phyloP scores from a whole-genome alignment of 139 green algal species.

The Marvania coccoides region DNA sequence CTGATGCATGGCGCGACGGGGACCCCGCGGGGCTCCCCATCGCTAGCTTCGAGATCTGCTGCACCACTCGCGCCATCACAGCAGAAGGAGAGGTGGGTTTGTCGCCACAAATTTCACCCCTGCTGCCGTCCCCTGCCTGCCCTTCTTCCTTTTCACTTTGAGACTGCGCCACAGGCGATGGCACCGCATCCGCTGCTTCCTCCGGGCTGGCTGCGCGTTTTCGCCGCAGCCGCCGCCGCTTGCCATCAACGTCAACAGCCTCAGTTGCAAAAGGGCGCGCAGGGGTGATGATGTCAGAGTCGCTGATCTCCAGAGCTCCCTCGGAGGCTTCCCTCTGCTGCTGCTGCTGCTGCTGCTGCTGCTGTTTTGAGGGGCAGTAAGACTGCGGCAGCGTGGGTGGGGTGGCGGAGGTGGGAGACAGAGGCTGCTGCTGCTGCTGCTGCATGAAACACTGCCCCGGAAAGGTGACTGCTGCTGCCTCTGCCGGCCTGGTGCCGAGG shows the following conservation, averaged over 20 bases:
- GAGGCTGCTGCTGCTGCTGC: neutral
- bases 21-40: no score
- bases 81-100: no score
- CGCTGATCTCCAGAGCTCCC: neutral
- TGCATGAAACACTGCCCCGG: constrained; percentile 14
- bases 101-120: no score
- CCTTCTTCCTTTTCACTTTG: no score
- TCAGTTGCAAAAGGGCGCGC: neutral
- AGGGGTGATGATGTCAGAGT: neutral
- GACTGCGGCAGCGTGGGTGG: neutral
- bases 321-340: neutral
- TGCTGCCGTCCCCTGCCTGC: no score
- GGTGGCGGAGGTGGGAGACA: neutral
- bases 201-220: constrained; percentile 23
- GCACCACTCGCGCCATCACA: no score
- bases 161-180: no score
- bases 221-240: constrained; percentile 18
- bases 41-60: no score
- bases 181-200: neutral
- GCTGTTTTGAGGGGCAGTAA: neutral
- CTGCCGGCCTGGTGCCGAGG: neutral
- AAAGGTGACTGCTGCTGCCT: constrained; percentile 10
- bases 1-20: no score
- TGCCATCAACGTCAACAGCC: constrained; percentile 18
- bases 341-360: neutral